These are phyloP conservation scores for Hippophae rhamnoides DNA, from an alignment of 306 rosid genomes.

Conservation along the genomic window DNA sequence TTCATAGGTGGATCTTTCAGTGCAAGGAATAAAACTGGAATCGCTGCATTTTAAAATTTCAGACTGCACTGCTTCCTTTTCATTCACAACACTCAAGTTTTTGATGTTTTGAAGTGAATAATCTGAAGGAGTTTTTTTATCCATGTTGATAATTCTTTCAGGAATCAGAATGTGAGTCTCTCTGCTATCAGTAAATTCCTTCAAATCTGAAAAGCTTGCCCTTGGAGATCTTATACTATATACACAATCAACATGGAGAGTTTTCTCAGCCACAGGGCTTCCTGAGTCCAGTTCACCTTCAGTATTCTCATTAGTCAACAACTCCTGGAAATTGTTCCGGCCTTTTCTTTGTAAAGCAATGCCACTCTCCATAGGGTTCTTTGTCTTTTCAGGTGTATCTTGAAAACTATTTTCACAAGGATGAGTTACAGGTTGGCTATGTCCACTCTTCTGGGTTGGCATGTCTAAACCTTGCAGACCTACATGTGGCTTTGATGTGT, in stretches of 20 bases:
- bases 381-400: slow-evolving; percentile 29
- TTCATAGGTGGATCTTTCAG: slow-evolving; percentile 21
- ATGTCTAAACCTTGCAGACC: slow-evolving; percentile 10
- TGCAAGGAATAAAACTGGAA: slow-evolving; percentile 22
- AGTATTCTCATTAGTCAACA: slow-evolving; percentile 23
- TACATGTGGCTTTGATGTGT: slow-evolving; percentile 3
- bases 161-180: slow-evolving; percentile 22
- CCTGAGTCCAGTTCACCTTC: slow-evolving; percentile 24
- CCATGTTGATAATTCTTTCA: slow-evolving; percentile 22
- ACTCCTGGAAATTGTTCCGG: slow-evolving; percentile 22
- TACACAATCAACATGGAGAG: slow-evolving; percentile 59
- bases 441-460: slow-evolving; percentile 18
- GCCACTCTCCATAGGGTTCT: slow-evolving; percentile 16
- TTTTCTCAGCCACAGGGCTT: slow-evolving; percentile 65
- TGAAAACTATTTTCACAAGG: slow-evolving; percentile 22
- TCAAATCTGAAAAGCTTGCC: slow-evolving; percentile 37
- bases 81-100: slow-evolving; percentile 15
- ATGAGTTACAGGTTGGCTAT: slow-evolving; percentile 23
- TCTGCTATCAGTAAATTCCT: slow-evolving; percentile 17
- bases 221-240: slow-evolving; percentile 31
- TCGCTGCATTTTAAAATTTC: slow-evolving; percentile 31
- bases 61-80: slow-evolving; percentile 21
- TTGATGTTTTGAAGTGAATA: slow-evolving; percentile 35
- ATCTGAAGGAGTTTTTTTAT: slow-evolving; percentile 19
- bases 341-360: slow-evolving; percentile 32